Base-by-base conservation (phyloP, 1,139 yeast species). In the Schizosaccharomyces versatilis region DNA sequence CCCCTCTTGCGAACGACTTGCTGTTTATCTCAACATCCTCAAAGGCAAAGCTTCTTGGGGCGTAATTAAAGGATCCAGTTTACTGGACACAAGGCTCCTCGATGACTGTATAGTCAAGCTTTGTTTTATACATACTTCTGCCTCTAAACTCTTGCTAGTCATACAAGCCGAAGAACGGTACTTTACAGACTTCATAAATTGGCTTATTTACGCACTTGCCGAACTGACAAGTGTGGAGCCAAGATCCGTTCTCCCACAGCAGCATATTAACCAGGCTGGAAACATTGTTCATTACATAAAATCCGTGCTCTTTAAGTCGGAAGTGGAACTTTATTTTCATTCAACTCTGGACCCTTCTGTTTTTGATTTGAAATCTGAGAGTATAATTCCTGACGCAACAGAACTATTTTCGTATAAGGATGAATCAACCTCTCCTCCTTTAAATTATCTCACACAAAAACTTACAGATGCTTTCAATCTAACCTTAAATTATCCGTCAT, bases 1-100 rank as follows among this genome's bases (percentile, higher is more conserved):
- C 3, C 49, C 49, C 19, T 36, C 49, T 24, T 44, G 36, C 6
- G 49, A 44, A 9, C 19, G 49, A 14, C n/a, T 44, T 8, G 14
- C 36, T 10, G 32, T 44, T 19, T 44, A 19, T 14, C 15, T 44
- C 1, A 24, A 19, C 9, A 9, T 32, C 8, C 14, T 32, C 19
- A 9, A 38, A 44, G 49, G 49, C 19, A 44, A 44, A 36, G 36
- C 49, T 10, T 19, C 32, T 24, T 44, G 49, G 49, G 49, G 49
- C 19, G 38, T 24, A n/a, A 44, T 44, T 14, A 44, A 44, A 32
- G 49, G 49, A 19, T 14, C 19, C n/a, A 44, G 38, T 10, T 44
- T 44, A 17, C 49, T 44, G n/a, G 49, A 44, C 19, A 15, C 49
- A 9, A 15, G 32, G 38, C 32, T 44, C 7, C 14, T 44, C 8